A percentile compares a stretch with the other conserved stretches of the same genome.
These are phyloP conservation scores for Cadophora luteo-olivacea DNA, from an alignment of 2,329 filamentous ascomycete genomes.

Conservation along the genomic window DNA sequence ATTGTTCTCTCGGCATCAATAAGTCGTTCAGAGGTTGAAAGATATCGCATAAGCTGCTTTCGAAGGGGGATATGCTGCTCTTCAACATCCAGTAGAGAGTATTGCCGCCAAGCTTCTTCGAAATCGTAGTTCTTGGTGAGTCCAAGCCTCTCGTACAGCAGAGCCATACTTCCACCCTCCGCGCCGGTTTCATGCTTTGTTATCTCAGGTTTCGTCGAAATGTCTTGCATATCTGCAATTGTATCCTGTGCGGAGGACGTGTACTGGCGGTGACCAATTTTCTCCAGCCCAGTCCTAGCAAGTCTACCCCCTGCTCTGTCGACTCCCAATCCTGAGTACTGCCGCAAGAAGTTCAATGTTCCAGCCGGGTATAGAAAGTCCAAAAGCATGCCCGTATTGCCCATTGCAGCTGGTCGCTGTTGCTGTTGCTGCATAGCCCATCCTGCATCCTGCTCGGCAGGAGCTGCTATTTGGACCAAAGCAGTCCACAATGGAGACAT, in stretches of 20 bases:
- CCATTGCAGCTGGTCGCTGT: slow-evolving; percentile 22
- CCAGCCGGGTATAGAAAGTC: slow-evolving; percentile 51
- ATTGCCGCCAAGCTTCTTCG: slow-evolving; percentile 52
- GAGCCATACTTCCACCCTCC: slow-evolving; percentile 15
- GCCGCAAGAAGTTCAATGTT: slow-evolving; percentile 47
- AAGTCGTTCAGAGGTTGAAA: slow-evolving; percentile 47
- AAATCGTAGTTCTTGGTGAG: slow-evolving; percentile 36
- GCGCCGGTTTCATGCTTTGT: neutral
- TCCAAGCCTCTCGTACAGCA: slow-evolving; percentile 31
- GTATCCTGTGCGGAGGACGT: slow-evolving; percentile 42
- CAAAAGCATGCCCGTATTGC: slow-evolving; percentile 40
- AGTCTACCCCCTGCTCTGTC: slow-evolving; percentile 39
- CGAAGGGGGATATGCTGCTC: slow-evolving; percentile 34
- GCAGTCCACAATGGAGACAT: slow-evolving; percentile 43
- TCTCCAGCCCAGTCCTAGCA: slow-evolving; percentile 29
- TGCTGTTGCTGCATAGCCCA: slow-evolving; percentile 24
- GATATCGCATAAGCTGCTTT: slow-evolving; percentile 45
- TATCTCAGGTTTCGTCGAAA: neutral
- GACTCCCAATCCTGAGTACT: slow-evolving; percentile 38
- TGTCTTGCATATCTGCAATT: neutral
- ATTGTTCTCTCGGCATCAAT: slow-evolving; percentile 51
- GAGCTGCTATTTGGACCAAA: slow-evolving; percentile 35
- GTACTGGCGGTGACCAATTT: slow-evolving; percentile 44
- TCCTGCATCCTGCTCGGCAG: slow-evolving; percentile 26
- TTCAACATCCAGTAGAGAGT: slow-evolving; percentile 34